Evolutionary conservation across 2,329 filamentous ascomycete species (phyloP), one percentile per base, ranked within the genome.

Genomic region (Fusarium compactum): DNA sequence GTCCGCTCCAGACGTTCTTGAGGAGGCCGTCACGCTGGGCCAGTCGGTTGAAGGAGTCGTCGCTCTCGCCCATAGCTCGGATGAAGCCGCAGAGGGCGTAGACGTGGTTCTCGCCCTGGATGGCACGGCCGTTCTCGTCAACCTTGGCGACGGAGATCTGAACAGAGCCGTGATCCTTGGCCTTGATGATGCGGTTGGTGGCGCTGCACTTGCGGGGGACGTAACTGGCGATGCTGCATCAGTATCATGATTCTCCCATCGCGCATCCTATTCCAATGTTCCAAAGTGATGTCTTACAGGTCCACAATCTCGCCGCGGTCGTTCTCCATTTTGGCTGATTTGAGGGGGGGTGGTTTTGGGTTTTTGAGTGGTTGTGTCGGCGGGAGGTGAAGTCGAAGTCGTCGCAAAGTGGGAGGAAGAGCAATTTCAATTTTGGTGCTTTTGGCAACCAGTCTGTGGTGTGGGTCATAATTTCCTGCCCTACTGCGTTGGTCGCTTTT

Each of bases 171-270:
- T 99, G 96, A 87, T 99, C 96, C 89, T 98, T 98, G 89, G 96
- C 94, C 89, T 98, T 98, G 91, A 99, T 98, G 90, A 98, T 98
- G 87, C 96, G 94, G 93, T 97, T 97, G 85, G 95, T 97, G 79
- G 95, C 95, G 85, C 90, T 94, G 93, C 95, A 98, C 89, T 98
- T 98, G 89, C 95, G 94, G 84, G 94, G 94, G 89, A 97, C 93
- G 91, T 97, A 97, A 84, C 94, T 97, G 82, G 51, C 63, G 61
- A 69, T 69, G 65, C 67, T 51, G 63, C 62, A 74, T 79, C 73
- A 79, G 75, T 74, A 78, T 70, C 44, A 55, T 67, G 18, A 69
- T 69, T 60, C 41, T 61, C 72, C 61, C 61, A 70, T 65, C 62
- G 58, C 67, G 60, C 55, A 27, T 45, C 67, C 55, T 48, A 32